These are phyloP conservation scores for Dactylonectria estremocensis DNA, from an alignment of 2,329 filamentous ascomycete genomes.

Conservation along the genomic window DNA sequence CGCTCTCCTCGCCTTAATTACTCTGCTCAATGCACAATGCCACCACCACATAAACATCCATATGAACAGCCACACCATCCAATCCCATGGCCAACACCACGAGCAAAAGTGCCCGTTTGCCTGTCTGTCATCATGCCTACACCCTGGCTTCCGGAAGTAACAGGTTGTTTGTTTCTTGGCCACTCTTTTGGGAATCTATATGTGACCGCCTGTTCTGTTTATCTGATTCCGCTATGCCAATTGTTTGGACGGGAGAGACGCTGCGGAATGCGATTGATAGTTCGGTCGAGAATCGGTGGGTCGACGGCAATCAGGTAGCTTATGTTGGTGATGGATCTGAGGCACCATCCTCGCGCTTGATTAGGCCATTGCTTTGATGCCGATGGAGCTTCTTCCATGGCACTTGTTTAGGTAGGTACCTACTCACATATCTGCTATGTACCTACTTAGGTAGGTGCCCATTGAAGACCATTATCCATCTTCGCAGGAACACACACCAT, in stretches of 20 bases:
- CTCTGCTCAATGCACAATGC: constrained; percentile 7
- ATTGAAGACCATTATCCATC: background rate
- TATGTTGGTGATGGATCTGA: background rate
- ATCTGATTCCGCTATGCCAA: too few relatives aligned
- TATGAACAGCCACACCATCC: constrained; percentile 13
- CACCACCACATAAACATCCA: constrained; percentile 11
- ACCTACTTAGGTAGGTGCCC: too few relatives aligned
- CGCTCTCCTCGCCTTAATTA: constrained; percentile 1
- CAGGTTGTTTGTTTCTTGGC: constrained; percentile 23
- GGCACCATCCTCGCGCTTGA: background rate
- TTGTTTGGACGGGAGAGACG: background rate
- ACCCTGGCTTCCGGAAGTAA: constrained; percentile 10
- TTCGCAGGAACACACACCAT: constrained; percentile 2
- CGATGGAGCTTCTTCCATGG: constrained; percentile 11
- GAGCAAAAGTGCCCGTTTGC: background rate
- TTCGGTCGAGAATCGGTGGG: background rate
- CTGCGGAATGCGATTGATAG: background rate
- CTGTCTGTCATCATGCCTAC: constrained; percentile 12
- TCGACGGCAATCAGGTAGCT: background rate
- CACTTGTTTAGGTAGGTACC: too few relatives aligned
- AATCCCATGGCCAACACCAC: constrained; percentile 1
- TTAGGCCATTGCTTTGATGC: background rate
- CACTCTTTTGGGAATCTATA: background rate
- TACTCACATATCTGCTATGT: background rate
- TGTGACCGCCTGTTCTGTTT: background rate